Percentiles rank a stretch among this genome's conserved stretches.
phyloP scores from a whole-genome alignment of 2,329 filamentous ascomycete species.

The Phyllosticta citribraziliensis region DNA sequence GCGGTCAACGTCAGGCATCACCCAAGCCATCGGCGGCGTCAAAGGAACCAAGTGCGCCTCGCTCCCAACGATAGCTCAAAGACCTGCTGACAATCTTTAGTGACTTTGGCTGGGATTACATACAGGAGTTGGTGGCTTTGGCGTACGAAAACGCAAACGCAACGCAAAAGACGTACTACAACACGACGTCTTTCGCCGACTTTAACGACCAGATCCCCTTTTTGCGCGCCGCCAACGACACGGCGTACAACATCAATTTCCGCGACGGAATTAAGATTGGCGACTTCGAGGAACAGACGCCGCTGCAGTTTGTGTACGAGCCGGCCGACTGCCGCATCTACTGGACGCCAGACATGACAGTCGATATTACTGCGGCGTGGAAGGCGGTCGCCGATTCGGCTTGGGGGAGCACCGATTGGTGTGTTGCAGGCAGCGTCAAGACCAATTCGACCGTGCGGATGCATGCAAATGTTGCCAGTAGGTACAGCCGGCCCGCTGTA shows the following conservation, averaged over 20 bases:
- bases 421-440: constrained; percentile 22
- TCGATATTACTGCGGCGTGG: constrained; percentile 47
- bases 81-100: constrained; percentile 17
- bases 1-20: constrained; percentile 42
- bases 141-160: constrained; percentile 10
- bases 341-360: constrained; percentile 48
- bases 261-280: constrained; percentile 34
- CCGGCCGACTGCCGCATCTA: constrained; percentile 52
- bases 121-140: constrained; percentile 19
- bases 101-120: constrained; percentile 22
- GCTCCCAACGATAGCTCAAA: background rate
- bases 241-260: constrained; percentile 26
- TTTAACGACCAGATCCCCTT: constrained; percentile 24
- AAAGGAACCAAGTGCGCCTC: constrained; percentile 38
- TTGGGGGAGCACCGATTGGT: constrained; percentile 23
- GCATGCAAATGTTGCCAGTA: constrained; percentile 11
- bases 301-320: constrained; percentile 54
- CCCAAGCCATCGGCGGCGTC: constrained; percentile 51
- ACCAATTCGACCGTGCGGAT: constrained; percentile 13
- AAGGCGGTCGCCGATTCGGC: constrained; percentile 30
- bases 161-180: constrained; percentile 20
- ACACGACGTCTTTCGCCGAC: constrained; percentile 22
- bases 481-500: constrained; percentile 15
- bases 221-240: constrained; percentile 20
- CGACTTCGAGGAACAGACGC: constrained; percentile 29